Percentiles rank a stretch among this genome's conserved stretches.
phyloP scores from a whole-genome alignment of 2,329 filamentous ascomycete genomes.

The Ascochyta fabae region DNA sequence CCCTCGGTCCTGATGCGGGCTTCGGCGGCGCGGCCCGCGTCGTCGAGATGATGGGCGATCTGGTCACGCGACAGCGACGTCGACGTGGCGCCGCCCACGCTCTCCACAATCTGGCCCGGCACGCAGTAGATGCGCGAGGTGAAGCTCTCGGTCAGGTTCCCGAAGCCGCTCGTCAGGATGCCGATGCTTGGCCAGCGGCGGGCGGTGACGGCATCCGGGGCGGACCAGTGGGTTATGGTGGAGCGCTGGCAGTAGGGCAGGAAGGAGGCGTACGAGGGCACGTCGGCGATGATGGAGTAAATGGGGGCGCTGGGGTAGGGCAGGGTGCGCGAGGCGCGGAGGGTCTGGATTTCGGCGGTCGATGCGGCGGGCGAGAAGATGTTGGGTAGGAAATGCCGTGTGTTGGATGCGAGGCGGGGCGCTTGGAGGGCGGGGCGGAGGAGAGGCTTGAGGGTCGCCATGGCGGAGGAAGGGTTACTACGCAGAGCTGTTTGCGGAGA shows the following conservation, averaged over 20 bases:
- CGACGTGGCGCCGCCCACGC: slow-evolving; percentile 67
- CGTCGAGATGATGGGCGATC: slow-evolving; percentile 53
- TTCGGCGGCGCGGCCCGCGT: not conserved
- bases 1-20: slow-evolving; percentile 5
- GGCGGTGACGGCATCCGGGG: slow-evolving; percentile 55
- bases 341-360: slow-evolving; percentile 60
- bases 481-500: not conserved
- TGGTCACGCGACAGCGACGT: slow-evolving; percentile 53
- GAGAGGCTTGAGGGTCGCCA: slow-evolving; percentile 43
- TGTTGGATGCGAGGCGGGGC: slow-evolving; percentile 10
- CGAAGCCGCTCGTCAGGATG: slow-evolving; percentile 84
- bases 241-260: slow-evolving; percentile 88
- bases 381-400: slow-evolving; percentile 53
- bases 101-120: slow-evolving; percentile 75
- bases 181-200: slow-evolving; percentile 74
- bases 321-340: slow-evolving; percentile 77
- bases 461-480: slow-evolving; percentile 16
- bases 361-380: slow-evolving; percentile 50
- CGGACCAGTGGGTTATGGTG: slow-evolving; percentile 76
- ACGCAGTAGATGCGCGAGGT: slow-evolving; percentile 80
- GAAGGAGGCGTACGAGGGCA: slow-evolving; percentile 80
- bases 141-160: slow-evolving; percentile 82
- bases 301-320: slow-evolving; percentile 74
- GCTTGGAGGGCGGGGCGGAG: slow-evolving; percentile 46
- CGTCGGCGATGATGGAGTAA: slow-evolving; percentile 86